Percentiles rank a stretch among this genome's conserved stretches.
phyloP scores from a whole-genome alignment of 2,329 filamentous ascomycete species.

The Lecanicillium sp. region DNA sequence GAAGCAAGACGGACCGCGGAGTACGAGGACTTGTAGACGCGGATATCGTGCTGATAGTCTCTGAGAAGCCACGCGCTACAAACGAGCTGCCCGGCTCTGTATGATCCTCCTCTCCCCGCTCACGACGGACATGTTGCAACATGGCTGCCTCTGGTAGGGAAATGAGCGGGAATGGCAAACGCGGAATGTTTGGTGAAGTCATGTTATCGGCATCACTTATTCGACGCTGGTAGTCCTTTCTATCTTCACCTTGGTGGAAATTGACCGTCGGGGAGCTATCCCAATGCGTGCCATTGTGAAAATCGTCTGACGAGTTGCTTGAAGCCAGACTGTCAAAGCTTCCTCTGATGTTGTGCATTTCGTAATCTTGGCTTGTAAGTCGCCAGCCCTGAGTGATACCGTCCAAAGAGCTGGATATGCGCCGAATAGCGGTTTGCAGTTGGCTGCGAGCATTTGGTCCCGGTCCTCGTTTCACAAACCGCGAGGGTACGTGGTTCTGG shows the following conservation, averaged over 20 bases:
- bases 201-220: too few species aligned
- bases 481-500: not conserved
- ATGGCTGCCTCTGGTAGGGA: constrained; percentile 29
- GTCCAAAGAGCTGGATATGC: constrained; percentile 8
- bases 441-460: not conserved
- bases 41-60: constrained; percentile 22
- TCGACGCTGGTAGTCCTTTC: constrained; percentile 2
- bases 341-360: constrained; percentile 16
- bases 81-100: constrained; percentile 22
- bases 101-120: constrained; percentile 29
- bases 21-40: constrained; percentile 18
- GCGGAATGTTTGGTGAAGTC: constrained; percentile 12
- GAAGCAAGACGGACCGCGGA: constrained; percentile 15
- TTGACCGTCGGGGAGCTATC: not conserved
- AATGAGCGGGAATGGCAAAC: constrained; percentile 27
- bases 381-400: not conserved
- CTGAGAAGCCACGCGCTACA: constrained; percentile 19
- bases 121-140: constrained; percentile 22
- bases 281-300: constrained; percentile 6
- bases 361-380: constrained; percentile 9
- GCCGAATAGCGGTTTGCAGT: constrained; percentile 5
- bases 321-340: constrained; percentile 26
- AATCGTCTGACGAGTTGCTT: constrained; percentile 10
- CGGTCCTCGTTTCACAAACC: not conserved
- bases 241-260: too few species aligned